A percentile compares a stretch with the other conserved stretches of the same genome.
phyloP scores from a whole-genome alignment of 1,284 basidiomycete genomes.

The Heterobasidion irregulare region DNA sequence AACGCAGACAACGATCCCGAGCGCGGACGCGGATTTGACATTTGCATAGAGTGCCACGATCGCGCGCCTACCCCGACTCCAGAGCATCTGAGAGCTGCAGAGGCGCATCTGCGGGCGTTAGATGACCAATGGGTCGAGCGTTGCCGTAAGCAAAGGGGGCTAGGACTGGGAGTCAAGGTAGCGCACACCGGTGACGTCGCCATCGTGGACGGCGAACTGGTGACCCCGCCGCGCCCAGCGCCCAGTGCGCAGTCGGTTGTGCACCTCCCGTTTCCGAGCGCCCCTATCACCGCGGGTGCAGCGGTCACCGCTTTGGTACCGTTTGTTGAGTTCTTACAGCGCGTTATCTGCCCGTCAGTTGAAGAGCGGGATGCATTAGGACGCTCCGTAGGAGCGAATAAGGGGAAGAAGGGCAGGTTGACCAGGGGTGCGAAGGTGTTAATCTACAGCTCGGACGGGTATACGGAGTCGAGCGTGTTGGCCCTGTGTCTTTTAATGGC shows the following conservation, averaged over 20 bases:
- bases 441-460: conserved; percentile 73
- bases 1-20: conserved; percentile 51
- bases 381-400: neutral
- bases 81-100: conserved; percentile 56
- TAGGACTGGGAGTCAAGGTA: neutral
- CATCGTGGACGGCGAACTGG: neutral
- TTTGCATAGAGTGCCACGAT: conserved; percentile 85
- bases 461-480: conserved; percentile 87
- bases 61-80: conserved; percentile 58
- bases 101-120: conserved; percentile 58
- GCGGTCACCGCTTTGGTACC: conserved; percentile 46
- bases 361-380: conserved; percentile 23
- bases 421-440: conserved; percentile 63
- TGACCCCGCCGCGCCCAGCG: conserved; percentile 41
- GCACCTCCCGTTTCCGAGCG: conserved; percentile 66
- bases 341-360: conserved; percentile 27
- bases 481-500: conserved; percentile 89
- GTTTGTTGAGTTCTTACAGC: conserved; percentile 54
- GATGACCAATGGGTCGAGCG: conserved; percentile 54
- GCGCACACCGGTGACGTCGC: neutral
- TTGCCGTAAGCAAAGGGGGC: neutral
- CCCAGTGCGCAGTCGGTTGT: conserved; percentile 64
- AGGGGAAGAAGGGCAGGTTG: conserved; percentile 7
- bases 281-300: conserved; percentile 39
- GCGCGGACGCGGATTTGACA: conserved; percentile 58